Percentiles rank a stretch among this genome's conserved stretches.
phyloP scores from a whole-genome alignment of 148 eudicot species.

The Dianthus caryophyllus region DNA sequence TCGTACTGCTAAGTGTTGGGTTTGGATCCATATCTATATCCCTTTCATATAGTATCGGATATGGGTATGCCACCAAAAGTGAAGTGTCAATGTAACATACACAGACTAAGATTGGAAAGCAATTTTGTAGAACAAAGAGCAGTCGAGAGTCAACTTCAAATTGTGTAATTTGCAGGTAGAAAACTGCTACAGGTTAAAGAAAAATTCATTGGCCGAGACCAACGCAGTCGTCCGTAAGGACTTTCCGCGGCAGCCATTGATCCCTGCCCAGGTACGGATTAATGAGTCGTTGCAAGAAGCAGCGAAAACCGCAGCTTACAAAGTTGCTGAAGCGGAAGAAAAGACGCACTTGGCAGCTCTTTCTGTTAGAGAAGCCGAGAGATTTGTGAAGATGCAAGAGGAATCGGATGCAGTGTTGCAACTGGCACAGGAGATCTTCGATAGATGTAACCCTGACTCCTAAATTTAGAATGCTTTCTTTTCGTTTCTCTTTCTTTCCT shows the following conservation, averaged over 20 bases:
- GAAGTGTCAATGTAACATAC: too few relatives aligned
- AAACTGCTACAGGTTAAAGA: conserved; percentile 51
- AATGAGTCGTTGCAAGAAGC: conserved; percentile 60
- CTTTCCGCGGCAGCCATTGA: conserved; percentile 31
- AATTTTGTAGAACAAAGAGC: background rate
- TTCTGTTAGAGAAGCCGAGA: conserved; percentile 68
- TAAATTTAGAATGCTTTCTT: background rate
- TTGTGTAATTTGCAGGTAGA: conserved; percentile 45
- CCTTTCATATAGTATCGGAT: too few relatives aligned
- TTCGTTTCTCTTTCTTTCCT: background rate
- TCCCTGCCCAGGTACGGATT: conserved; percentile 21
- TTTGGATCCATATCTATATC: too few relatives aligned
- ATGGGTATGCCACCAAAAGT: too few relatives aligned
- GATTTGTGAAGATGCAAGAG: conserved; percentile 62
- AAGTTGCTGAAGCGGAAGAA: conserved; percentile 74
- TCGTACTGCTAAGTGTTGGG: too few relatives aligned
- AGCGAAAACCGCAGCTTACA: conserved; percentile 54
- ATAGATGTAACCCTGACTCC: conserved; percentile 39
- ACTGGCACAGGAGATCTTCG: conserved; percentile 56
- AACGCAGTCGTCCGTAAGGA: conserved; percentile 41
- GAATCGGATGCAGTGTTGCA: conserved; percentile 50
- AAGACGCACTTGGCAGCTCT: conserved; percentile 60
- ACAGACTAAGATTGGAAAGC: too few relatives aligned
- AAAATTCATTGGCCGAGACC: conserved; percentile 18
- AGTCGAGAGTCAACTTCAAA: background rate